Base-by-base conservation (phyloP, 139 green algal genomes). In the Chlamydomonas sp. region DNA sequence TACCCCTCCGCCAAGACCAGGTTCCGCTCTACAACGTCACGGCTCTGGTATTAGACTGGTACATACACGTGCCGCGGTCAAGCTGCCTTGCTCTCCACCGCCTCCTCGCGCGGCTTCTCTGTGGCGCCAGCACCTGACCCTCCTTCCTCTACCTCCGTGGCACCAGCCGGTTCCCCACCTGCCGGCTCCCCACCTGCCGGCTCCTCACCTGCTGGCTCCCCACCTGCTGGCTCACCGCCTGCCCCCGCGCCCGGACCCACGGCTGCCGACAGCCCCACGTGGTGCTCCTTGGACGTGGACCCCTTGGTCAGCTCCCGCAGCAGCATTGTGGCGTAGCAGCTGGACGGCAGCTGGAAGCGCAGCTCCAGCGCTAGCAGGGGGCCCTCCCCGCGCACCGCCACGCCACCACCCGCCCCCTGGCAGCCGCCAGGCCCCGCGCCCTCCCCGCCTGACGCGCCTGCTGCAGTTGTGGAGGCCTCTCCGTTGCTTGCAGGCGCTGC, bases 291-390 rank as follows among this genome's bases (percentile, higher is more conserved):
- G 63, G 87, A 74, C 2, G 94, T 96, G 80, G 71, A 83, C 89
- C 91, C 89, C 83, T 97, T 96, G 1, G 91, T 97, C 2, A 98
- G 86, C 91, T 98, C 96, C 1, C 96, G 88, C 63, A 95, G 90
- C n/a, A 98, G 89, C 97, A 99, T 99, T 57, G 97, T 99, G 18
- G 97, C 97, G 80, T 99, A 99, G 66, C 86, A 93, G 7, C 94
- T 97, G 0, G 95, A 63, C 2, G 97, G 96, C 81, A 99, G 92
- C 20, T 84, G 85, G 84, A 99, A 99, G 3, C 66, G 57, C 77
- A 99, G 85, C 15, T 89, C 82, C 69, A 98, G 85, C 0, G 91
- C 96, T 72, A 96, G 82, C 59, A 93, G 74, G n/a, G 73, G 81
- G 58, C 68, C 63, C 10, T 31, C 66, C 64, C 62, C 84, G 61